Evolutionary conservation across 768 basidiomycete genomes (phyloP).

Genomic region (Russula virescens): DNA sequence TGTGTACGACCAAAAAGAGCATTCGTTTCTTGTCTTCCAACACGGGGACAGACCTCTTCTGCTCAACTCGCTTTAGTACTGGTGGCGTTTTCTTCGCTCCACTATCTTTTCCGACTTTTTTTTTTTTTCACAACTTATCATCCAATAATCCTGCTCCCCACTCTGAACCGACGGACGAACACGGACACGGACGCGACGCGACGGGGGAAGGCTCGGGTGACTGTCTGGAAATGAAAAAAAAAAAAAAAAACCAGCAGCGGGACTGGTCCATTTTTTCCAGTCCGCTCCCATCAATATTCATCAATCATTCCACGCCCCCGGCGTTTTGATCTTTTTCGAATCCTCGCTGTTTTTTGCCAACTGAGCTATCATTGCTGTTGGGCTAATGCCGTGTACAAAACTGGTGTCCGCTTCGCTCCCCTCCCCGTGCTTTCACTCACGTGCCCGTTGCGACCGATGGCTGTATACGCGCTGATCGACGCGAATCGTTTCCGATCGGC

Average conservation of each 20-base stretch:
- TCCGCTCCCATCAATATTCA: background rate
- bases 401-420: background rate
- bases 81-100: background rate
- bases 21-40: background rate
- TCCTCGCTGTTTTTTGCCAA: background rate
- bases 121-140: background rate
- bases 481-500: slow-evolving; percentile 14
- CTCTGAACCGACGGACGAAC: too few relatives aligned
- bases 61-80: background rate
- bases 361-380: background rate
- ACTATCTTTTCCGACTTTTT: background rate
- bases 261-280: background rate
- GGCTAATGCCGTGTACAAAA: background rate
- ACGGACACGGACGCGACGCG: too few relatives aligned
- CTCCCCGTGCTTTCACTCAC: background rate
- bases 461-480: slow-evolving; percentile 10
- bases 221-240: background rate
- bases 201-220: background rate
- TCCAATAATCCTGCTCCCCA: background rate
- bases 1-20: background rate
- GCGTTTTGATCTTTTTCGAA: too few relatives aligned
- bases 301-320: too few relatives aligned
- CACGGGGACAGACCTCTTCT: background rate
- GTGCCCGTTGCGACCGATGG: background rate
- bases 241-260: too few relatives aligned